These are phyloP conservation scores for Arbutus unedo DNA, from an alignment of 148 eudicot genomes.

Conservation along the genomic window DNA sequence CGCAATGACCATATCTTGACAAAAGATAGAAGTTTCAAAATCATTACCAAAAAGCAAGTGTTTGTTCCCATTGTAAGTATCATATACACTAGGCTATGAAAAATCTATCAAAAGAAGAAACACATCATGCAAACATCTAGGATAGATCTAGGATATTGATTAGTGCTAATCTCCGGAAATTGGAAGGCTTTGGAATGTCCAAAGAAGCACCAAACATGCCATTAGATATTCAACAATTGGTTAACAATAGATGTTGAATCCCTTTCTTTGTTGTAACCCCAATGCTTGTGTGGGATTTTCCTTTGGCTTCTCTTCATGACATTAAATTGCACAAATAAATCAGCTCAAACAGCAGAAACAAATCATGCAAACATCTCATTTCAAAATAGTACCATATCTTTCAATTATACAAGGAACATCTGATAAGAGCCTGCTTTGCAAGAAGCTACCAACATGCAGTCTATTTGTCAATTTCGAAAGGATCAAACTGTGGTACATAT, in stretches of 20 bases:
- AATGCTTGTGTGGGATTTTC: neutral
- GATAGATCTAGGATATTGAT: neutral
- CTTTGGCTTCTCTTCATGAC: constrained; percentile 1
- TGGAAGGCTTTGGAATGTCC: neutral
- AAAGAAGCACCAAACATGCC: neutral
- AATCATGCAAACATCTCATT: neutral
- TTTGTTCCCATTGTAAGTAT: neutral
- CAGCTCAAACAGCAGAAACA: constrained; percentile 6
- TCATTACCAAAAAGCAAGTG: neutral
- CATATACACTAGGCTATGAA: neutral
- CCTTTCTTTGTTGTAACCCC: neutral
- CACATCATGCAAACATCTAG: too few relatives aligned
- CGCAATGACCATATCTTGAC: neutral
- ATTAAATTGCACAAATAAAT: neutral
- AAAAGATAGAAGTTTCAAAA: neutral
- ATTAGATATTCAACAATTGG: neutral
- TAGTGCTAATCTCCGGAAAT: neutral
- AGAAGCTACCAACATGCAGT: neutral
- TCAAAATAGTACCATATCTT: neutral
- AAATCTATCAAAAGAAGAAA: neutral
- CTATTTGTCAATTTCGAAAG: neutral
- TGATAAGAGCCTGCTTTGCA: neutral
- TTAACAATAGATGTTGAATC: neutral
- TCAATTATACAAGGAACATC: neutral
- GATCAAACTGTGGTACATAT: neutral